A percentile compares a stretch with the other conserved stretches of the same genome.
These are phyloP conservation scores for Psilocybe tampanensis DNA, from an alignment of 768 basidiomycete genomes.

Conservation along the genomic window DNA sequence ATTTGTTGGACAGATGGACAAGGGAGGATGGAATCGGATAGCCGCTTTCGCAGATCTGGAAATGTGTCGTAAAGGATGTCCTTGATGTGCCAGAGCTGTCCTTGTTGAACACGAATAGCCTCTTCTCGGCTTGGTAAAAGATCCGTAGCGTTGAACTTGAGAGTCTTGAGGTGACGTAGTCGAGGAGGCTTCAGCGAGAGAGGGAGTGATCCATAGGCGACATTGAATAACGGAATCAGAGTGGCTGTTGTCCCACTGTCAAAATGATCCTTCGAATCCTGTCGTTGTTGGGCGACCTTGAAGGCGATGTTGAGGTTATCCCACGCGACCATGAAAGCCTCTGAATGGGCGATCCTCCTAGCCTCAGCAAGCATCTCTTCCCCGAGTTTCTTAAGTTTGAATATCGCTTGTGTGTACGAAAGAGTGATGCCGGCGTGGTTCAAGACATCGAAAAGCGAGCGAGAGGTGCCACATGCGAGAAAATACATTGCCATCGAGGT, in stretches of 20 bases:
- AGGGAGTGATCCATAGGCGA: slow-evolving; percentile 13
- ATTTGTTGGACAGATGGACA: slow-evolving; percentile 12
- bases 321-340: slow-evolving; percentile 25
- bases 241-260: slow-evolving; percentile 31
- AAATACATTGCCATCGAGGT: slow-evolving; percentile 24
- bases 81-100: slow-evolving; percentile 17
- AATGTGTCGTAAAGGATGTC: slow-evolving; percentile 18
- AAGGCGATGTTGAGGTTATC: slow-evolving; percentile 30
- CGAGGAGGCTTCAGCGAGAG: slow-evolving; percentile 6
- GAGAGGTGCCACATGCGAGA: slow-evolving; percentile 24
- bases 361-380: slow-evolving; percentile 15
- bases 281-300: slow-evolving; percentile 22
- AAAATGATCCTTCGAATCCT: slow-evolving; percentile 24
- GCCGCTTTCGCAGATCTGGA: slow-evolving; percentile 4
- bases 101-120: slow-evolving; percentile 2
- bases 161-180: not conserved
- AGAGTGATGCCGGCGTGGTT: slow-evolving; percentile 28
- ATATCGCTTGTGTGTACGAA: slow-evolving; percentile 23
- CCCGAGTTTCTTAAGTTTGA: slow-evolving; percentile 21
- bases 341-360: slow-evolving; percentile 2
- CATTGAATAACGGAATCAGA: slow-evolving; percentile 19
- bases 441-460: slow-evolving; percentile 25
- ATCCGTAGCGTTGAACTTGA: slow-evolving; percentile 7
- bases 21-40: not conserved
- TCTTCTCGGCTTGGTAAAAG: slow-evolving; percentile 8